Percentiles rank a stretch among this genome's conserved stretches.
Evolutionary conservation across 106 monocot genomes (phyloP).

Genomic region (Phalaenopsis equestris): DNA sequence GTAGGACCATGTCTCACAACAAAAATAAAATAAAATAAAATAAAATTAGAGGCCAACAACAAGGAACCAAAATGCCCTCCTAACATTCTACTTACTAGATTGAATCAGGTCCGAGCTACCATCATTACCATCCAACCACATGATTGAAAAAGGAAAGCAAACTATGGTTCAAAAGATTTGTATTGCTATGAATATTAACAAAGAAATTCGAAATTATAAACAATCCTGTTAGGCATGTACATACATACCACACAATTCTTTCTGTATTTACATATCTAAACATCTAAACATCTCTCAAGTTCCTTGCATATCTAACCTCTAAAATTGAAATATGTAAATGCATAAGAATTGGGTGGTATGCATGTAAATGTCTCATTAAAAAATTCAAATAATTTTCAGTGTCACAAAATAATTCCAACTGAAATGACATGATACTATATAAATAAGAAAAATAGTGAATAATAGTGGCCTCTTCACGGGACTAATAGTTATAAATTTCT

Average conservation of each 20-base stretch:
- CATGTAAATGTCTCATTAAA: not conserved
- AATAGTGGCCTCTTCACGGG: no score
- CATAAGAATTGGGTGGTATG: not conserved
- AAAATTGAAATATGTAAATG: no score
- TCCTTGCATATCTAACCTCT: no score
- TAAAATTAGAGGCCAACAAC: no score
- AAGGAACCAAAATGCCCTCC: no score
- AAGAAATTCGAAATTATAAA: not conserved
- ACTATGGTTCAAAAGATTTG: not conserved
- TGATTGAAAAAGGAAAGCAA: not conserved
- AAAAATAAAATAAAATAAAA: no score
- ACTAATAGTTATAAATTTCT: no score
- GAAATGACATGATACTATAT: no score
- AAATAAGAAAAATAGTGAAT: no score
- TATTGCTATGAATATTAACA: not conserved
- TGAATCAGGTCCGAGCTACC: not conserved
- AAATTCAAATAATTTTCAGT: not conserved
- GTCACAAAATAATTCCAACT: no score
- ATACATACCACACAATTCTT: not conserved
- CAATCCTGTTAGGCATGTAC: no score
- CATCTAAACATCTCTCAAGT: not conserved
- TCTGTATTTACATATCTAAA: not conserved
- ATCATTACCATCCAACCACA: not conserved
- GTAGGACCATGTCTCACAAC: constrained; percentile 5
- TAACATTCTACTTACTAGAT: not conserved